Conservation (phyloP, 495 filamentous ascomycete genomes). For the Penicillium simplicissimum region DNA sequence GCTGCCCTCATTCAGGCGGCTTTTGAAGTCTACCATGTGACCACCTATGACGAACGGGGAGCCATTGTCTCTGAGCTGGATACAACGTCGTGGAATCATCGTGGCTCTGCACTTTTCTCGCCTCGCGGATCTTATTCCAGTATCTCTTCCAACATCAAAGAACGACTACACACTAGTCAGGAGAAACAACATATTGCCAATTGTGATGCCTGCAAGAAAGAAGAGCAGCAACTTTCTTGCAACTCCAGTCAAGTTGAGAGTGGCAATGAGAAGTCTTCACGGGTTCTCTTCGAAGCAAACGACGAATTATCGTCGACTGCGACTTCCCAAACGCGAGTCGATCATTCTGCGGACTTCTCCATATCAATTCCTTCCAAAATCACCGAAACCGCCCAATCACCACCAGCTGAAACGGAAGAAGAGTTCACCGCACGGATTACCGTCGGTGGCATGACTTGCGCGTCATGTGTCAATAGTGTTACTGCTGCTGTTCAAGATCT, state of each 20-base stretch:
- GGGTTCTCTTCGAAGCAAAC: neutral
- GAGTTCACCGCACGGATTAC: slow-evolving; percentile 48
- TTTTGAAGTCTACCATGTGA: slow-evolving; percentile 52
- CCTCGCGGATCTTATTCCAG: slow-evolving; percentile 27
- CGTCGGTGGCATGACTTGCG: slow-evolving; percentile 68
- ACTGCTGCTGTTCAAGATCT: slow-evolving; percentile 50
- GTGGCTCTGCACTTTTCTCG: slow-evolving; percentile 28
- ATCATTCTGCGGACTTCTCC: neutral
- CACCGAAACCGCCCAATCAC: slow-evolving; percentile 2
- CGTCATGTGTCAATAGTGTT: slow-evolving; percentile 58
- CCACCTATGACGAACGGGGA: slow-evolving; percentile 38
- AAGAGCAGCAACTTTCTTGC: slow-evolving; percentile 24
- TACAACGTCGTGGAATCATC: slow-evolving; percentile 33
- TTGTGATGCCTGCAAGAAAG: slow-evolving; percentile 52
- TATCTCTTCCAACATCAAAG: slow-evolving; percentile 29
- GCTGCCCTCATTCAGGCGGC: slow-evolving; percentile 46
- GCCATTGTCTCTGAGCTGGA: slow-evolving; percentile 36
- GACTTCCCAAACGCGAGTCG: slow-evolving; percentile 2
- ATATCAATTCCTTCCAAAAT: slow-evolving; percentile 7
- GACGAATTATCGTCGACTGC: slow-evolving; percentile 2
- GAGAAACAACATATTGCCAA: slow-evolving; percentile 44
- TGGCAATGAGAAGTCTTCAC: slow-evolving; percentile 17
- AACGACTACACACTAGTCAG: slow-evolving; percentile 22
- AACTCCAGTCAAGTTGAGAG: slow-evolving; percentile 12
- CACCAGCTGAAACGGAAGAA: slow-evolving; percentile 6